Percentiles rank a stretch among this genome's conserved stretches.
Evolutionary conservation across 2,329 filamentous ascomycete genomes (phyloP).

Genomic region (Fusarium lateritium): DNA sequence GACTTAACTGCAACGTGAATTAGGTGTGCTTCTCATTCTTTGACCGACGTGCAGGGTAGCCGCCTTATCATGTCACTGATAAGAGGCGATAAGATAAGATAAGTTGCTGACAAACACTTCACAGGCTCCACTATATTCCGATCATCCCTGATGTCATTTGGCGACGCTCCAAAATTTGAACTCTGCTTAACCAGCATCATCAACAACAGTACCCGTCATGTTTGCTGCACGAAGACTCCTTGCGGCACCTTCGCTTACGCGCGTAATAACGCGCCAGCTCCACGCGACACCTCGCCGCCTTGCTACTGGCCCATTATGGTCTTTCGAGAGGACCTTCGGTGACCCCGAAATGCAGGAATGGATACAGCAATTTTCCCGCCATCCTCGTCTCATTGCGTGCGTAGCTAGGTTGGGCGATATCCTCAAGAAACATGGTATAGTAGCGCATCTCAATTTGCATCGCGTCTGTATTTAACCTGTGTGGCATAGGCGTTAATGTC

Average conservation of each 20-base stretch:
- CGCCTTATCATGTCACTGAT: not conserved
- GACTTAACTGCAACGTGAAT: too few relatives aligned
- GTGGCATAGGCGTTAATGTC: not conserved
- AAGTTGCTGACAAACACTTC: accelerated
- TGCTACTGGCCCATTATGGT: too few relatives aligned
- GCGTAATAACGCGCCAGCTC: conserved; percentile 27
- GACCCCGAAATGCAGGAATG: not conserved
- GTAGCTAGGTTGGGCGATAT: conserved; percentile 42
- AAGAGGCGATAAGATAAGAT: conserved; percentile 24
- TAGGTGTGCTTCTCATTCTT: not conserved
- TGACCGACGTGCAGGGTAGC: not conserved
- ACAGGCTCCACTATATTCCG: conserved; percentile 7
- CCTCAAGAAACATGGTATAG: conserved; percentile 36
- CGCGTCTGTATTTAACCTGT: not conserved
- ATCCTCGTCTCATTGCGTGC: conserved; percentile 38
- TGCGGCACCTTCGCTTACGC: conserved; percentile 18
- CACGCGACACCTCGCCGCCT: conserved; percentile 26
- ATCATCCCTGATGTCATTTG: conserved; percentile 27
- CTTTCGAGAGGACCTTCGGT: too few relatives aligned
- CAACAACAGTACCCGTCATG: conserved; percentile 24
- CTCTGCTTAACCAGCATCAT: not conserved
- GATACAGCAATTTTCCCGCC: conserved; percentile 41
- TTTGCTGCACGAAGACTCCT: conserved; percentile 33
- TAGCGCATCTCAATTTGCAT: accelerated
- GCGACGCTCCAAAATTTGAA: conserved; percentile 22